phyloP scores from a whole-genome alignment of 192 early-diverging fungal genomes.

The Paraglomus brasilianum region DNA sequence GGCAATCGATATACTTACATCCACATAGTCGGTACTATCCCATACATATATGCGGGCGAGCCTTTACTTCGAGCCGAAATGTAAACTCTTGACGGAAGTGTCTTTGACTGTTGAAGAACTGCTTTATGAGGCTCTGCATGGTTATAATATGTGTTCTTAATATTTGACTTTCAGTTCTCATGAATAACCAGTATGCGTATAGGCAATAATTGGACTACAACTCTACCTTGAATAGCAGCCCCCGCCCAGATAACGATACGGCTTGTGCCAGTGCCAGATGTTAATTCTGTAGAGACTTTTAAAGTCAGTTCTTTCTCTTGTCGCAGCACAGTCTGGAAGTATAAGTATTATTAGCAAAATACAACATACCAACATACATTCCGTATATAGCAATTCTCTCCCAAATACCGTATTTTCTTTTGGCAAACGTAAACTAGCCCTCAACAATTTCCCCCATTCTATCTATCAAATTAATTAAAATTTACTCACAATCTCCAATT shows the following conservation, averaged over 20 bases:
- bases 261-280: slow-evolving; percentile 57
- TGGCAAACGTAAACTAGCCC: background rate
- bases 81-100: slow-evolving; percentile 66
- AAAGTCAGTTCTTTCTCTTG: slow-evolving; percentile 71
- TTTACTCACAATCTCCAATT: slow-evolving; percentile 53
- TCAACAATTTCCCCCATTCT: too few relatives aligned
- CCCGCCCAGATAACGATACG: slow-evolving; percentile 86
- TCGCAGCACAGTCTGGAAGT: slow-evolving; percentile 49
- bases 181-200: too few relatives aligned
- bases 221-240: slow-evolving; percentile 58
- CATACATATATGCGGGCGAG: slow-evolving; percentile 66
- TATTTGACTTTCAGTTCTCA: background rate
- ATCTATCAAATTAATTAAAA: too few relatives aligned
- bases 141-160: slow-evolving; percentile 6
- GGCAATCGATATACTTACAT: slow-evolving; percentile 29
- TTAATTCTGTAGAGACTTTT: slow-evolving; percentile 65
- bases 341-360: slow-evolving; percentile 3
- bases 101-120: slow-evolving; percentile 62
- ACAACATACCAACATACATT: slow-evolving; percentile 32
- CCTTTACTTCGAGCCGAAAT: slow-evolving; percentile 53
- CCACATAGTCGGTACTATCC: slow-evolving; percentile 67
- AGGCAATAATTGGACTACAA: too few relatives aligned
- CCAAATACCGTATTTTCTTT: background rate
- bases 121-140: slow-evolving; percentile 62
- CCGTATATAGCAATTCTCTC: slow-evolving; percentile 40